Evolutionary conservation across 164 flowering plant genomes (phyloP).

Genomic region (Brasenia schreberi): DNA sequence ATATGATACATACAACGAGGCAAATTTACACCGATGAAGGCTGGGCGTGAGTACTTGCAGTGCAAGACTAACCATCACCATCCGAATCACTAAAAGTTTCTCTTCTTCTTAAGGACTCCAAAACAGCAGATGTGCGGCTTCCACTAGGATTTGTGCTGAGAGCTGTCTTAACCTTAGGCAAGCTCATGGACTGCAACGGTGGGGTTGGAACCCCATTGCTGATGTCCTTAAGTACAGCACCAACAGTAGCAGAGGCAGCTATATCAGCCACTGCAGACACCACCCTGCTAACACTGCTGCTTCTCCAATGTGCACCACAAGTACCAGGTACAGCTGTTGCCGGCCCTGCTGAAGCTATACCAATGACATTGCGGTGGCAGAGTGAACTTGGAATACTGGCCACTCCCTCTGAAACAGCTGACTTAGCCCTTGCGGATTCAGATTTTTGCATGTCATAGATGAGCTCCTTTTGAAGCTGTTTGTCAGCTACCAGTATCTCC

Average conservation of each 20-base stretch:
- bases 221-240: conserved; percentile 64
- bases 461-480: conserved; percentile 90
- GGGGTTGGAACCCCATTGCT: conserved; percentile 31
- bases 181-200: conserved; percentile 42
- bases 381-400: conserved; percentile 24
- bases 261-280: conserved; percentile 72
- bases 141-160: conserved; percentile 12
- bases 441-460: conserved; percentile 86
- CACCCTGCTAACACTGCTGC: conserved; percentile 12
- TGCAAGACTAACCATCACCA: conserved; percentile 34
- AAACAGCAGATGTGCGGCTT: conserved; percentile 26
- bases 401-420: conserved; percentile 37
- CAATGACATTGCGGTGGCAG: conserved; percentile 17
- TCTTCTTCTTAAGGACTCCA: conserved; percentile 70
- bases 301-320: background rate
- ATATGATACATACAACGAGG: too few relatives aligned
- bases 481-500: conserved; percentile 79
- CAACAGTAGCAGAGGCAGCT: conserved; percentile 50
- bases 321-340: background rate
- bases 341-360: conserved; percentile 1
- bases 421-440: conserved; percentile 50
- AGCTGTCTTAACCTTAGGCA: conserved; percentile 58
- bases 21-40: too few relatives aligned
- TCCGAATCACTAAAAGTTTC: conserved; percentile 49
- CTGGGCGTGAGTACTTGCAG: too few relatives aligned